Evolutionary conservation across 371 early-diverging fungal species (phyloP).

Genomic region (Amoeboradix gromovi): DNA sequence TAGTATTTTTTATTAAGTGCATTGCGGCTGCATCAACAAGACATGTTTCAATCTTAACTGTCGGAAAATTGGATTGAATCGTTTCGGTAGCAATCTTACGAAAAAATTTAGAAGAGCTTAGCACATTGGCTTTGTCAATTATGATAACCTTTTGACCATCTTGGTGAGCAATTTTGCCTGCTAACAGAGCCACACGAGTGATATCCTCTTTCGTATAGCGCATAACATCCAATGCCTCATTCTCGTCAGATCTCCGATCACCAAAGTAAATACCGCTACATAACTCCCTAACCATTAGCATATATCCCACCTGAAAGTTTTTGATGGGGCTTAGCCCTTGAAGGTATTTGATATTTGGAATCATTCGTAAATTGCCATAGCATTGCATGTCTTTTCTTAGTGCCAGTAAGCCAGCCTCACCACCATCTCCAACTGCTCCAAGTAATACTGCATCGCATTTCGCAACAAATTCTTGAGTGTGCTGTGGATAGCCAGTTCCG

Average conservation of each 20-base stretch:
- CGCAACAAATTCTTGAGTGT: not conserved
- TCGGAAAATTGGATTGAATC: slow-evolving; percentile 52
- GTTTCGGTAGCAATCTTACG: slow-evolving; percentile 60
- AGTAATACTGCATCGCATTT: not conserved
- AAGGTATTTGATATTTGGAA: not conserved
- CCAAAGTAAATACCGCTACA: slow-evolving; percentile 93
- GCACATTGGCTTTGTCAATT: slow-evolving; percentile 89
- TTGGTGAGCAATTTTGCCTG: slow-evolving; percentile 38
- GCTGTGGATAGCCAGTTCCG: not conserved
- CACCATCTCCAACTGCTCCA: not conserved
- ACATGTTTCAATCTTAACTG: slow-evolving; percentile 43
- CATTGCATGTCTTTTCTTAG: slow-evolving; percentile 62
- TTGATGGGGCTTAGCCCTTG: slow-evolving; percentile 73
- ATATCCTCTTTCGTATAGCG: slow-evolving; percentile 39
- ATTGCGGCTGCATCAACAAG: slow-evolving; percentile 86
- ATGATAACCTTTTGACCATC: slow-evolving; percentile 17
- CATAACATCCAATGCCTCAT: slow-evolving; percentile 24
- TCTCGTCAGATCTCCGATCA: slow-evolving; percentile 50
- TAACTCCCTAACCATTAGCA: slow-evolving; percentile 41
- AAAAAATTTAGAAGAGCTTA: slow-evolving; percentile 87
- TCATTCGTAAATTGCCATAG: slow-evolving; percentile 59
- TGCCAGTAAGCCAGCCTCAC: slow-evolving; percentile 34
- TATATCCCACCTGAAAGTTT: slow-evolving; percentile 37
- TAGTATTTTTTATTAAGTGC: slow-evolving; percentile 71
- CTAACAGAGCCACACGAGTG: slow-evolving; percentile 66